Conservation (phyloP, 2,329 filamentous ascomycete genomes). For the Alternaria triticina region DNA sequence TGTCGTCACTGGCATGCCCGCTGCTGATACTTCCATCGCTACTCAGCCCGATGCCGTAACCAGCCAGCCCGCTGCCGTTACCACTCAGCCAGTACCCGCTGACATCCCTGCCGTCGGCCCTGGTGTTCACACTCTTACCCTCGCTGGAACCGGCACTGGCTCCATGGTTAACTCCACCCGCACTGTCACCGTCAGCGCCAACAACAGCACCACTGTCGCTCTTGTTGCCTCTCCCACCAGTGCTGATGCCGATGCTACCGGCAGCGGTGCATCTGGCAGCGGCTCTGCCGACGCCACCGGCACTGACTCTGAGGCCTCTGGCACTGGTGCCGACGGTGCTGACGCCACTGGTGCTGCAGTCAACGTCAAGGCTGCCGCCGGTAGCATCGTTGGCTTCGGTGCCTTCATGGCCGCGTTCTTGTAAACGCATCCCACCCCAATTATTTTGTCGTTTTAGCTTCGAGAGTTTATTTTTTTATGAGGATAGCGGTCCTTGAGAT, state of each 20-base stretch:
- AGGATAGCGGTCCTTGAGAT: conserved; percentile 39
- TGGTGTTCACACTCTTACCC: conserved; percentile 44
- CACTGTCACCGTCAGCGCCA: conserved; percentile 41
- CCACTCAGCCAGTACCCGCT: conserved; percentile 34
- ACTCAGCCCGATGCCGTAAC: conserved; percentile 33
- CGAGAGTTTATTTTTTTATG: not conserved
- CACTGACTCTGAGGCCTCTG: conserved; percentile 23
- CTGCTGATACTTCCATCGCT: conserved; percentile 31
- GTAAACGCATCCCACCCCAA: conserved; percentile 27
- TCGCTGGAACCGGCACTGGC: conserved; percentile 30
- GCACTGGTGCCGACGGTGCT: conserved; percentile 15
- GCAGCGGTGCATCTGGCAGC: conserved; percentile 12
- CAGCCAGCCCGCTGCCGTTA: conserved; percentile 28
- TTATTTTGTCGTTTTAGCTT: not conserved
- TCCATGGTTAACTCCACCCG: conserved; percentile 36
- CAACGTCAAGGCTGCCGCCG: conserved; percentile 32
- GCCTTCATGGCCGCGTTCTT: conserved; percentile 47
- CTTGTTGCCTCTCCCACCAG: conserved; percentile 18
- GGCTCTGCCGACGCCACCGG: conserved; percentile 16
- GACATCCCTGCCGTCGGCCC: conserved; percentile 46
- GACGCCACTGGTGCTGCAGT: conserved; percentile 33
- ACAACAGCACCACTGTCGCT: conserved; percentile 44
- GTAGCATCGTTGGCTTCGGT: conserved; percentile 43
- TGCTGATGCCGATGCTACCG: conserved; percentile 14
- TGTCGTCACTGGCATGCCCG: conserved; percentile 40